Base-by-base conservation (phyloP, 129 eudicot genomes). In the Calendula officinalis region DNA sequence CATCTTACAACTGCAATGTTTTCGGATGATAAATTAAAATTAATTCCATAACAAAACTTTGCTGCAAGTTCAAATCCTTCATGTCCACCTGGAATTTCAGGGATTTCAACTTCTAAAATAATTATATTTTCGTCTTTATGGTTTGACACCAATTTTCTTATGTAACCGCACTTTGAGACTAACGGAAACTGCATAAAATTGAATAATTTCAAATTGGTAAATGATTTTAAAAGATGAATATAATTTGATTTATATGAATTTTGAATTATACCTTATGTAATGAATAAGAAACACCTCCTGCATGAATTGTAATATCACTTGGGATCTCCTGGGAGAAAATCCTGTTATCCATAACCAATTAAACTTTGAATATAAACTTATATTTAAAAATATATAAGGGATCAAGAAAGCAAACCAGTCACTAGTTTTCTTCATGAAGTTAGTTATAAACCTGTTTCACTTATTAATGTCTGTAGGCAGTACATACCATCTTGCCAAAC, bases 41-140 rank as follows among this genome's bases (percentile, higher is more conserved):
- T 89, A 13, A 94, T 70, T 32, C 95, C 95, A 51, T 94, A 94
- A 77, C 99, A 94, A 72, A 94, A 94, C 56, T 89, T 94, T 49
- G 97, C 90, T 3, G 99, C 99, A 6, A 94, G 94, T 63, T 89
- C 97, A 49, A 94, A 94, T 15, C 88, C 87, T 52, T 88, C 94
- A 33, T 84, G 66, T 32, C 97, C 97, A 13, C 99, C 95, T 1
- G 99, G 97, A 49, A 94, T 44, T 58, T 89, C 86, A 13, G 88
- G 80, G 60, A 94, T 77, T 70, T 89, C 82, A 22, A 94, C 57
- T 16, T 32, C 73, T 13, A 82, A 55, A 63, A 15, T 46, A 40
- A 81, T 78, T 11, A 49, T 22, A 22, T 22, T 22, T 22, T 22
- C 64, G 30, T 78, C 81, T 56, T 52, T 56, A 1, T 83, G 66